Percentiles rank a stretch among this genome's conserved stretches.
Conservation (phyloP, 1,139 yeast genomes). For the Nakaseomyces glabratus region DNA sequence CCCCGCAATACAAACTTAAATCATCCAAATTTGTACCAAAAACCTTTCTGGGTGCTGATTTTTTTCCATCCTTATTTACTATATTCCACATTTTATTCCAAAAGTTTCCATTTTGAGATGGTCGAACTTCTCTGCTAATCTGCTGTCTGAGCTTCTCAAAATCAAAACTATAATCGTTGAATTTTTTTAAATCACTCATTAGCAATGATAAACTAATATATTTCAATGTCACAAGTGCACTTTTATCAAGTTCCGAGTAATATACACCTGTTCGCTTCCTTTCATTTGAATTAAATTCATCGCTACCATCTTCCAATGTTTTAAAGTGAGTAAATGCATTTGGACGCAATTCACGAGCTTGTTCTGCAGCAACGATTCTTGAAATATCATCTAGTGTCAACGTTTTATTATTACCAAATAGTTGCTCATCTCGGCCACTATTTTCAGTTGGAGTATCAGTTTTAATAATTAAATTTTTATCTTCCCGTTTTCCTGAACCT, state of each 20-base stretch:
- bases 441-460: constrained; percentile 20
- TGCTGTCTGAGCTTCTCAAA: constrained; percentile 14
- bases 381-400: constrained; percentile 94
- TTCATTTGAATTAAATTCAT: constrained; percentile 15
- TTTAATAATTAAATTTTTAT: constrained; percentile 20
- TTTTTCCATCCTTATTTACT: constrained; percentile 30
- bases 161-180: constrained; percentile 2
- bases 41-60: constrained; percentile 35
- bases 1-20: constrained; percentile 69
- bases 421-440: constrained; percentile 37
- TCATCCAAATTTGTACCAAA: constrained; percentile 74
- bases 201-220: constrained; percentile 43
- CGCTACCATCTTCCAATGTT: constrained; percentile 28
- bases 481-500: constrained; percentile 9
- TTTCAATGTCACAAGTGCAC: constrained; percentile 46
- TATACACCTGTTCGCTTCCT: constrained; percentile 36
- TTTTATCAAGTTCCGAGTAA: constrained; percentile 60
- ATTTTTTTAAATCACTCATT: constrained; percentile 8
- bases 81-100: constrained; percentile 63
- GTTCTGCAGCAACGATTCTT: constrained; percentile 93
- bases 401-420: constrained; percentile 72
- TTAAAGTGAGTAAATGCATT: constrained; percentile 31
- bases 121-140: constrained; percentile 14
- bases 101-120: constrained; percentile 32
- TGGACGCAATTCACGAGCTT: constrained; percentile 76